Percentiles rank a stretch among this genome's conserved stretches.
Conservation (phyloP, 768 basidiomycete species). For the Lactarius akahatsu region DNA sequence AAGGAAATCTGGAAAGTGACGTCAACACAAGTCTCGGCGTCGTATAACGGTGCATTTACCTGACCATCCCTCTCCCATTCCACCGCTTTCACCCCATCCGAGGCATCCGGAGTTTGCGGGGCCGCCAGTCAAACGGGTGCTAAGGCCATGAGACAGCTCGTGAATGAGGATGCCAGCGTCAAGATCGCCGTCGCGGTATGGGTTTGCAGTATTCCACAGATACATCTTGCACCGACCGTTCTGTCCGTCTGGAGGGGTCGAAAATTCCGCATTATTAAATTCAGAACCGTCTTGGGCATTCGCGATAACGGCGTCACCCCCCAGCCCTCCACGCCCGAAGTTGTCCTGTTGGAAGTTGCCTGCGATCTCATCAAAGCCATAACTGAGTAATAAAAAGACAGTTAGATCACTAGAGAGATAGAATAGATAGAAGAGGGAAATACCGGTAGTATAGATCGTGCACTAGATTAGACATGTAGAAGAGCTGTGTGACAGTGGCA, state of each 20-base stretch:
- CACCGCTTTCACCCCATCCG: slow-evolving; percentile 93
- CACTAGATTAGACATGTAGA: slow-evolving; percentile 80
- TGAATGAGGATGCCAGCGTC: slow-evolving; percentile 98
- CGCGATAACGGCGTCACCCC: slow-evolving; percentile 87
- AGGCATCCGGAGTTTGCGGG: slow-evolving; percentile 91
- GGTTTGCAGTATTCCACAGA: slow-evolving; percentile 87
- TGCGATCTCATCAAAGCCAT: slow-evolving; percentile 87
- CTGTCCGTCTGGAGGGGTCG: slow-evolving; percentile 80
- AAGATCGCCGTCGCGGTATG: slow-evolving; percentile 92
- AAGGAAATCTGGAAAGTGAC: slow-evolving; percentile 57
- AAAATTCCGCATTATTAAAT: slow-evolving; percentile 90
- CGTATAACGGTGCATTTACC: slow-evolving; percentile 39
- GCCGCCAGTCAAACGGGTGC: slow-evolving; percentile 92
- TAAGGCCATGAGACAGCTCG: slow-evolving; percentile 84
- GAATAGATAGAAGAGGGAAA: background rate
- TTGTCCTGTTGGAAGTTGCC: slow-evolving; percentile 99
- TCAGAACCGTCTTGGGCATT: slow-evolving; percentile 96
- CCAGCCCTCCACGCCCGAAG: slow-evolving; percentile 85
- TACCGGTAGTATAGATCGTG: slow-evolving; percentile 82
- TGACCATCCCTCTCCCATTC: slow-evolving; percentile 99
- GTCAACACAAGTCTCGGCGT: background rate
- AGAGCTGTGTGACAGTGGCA: slow-evolving; percentile 81
- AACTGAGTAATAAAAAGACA: slow-evolving; percentile 43
- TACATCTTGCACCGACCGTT: slow-evolving; percentile 96
- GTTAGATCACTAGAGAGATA: background rate